Evolutionary conservation across 1,284 basidiomycete species (phyloP).

Genomic region (Grifola frondosa): DNA sequence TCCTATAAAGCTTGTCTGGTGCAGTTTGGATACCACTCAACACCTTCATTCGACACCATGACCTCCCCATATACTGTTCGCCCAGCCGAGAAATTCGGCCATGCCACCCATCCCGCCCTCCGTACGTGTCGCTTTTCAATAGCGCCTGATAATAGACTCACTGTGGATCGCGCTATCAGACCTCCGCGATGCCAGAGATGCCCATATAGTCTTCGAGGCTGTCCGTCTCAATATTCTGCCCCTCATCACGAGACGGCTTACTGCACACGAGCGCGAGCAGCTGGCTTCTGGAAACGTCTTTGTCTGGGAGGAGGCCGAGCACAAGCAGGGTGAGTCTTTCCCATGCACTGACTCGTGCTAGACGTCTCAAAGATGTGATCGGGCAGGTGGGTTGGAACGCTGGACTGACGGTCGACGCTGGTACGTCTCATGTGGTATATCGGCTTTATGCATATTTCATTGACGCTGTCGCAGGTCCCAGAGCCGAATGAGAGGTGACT

Average conservation of each 20-base stretch:
- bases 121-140: constrained; percentile 20
- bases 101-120: constrained; percentile 31
- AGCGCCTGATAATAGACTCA: neutral
- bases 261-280: constrained; percentile 64
- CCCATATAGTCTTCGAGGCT: constrained; percentile 65
- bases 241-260: constrained; percentile 66
- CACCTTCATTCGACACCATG: constrained; percentile 16
- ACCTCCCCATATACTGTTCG: constrained; percentile 16
- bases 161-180: constrained; percentile 40
- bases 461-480: constrained; percentile 57
- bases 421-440: constrained; percentile 34
- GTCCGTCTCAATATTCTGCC: constrained; percentile 69
- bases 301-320: constrained; percentile 81
- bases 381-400: constrained; percentile 59
- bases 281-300: constrained; percentile 72
- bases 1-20: constrained; percentile 28
- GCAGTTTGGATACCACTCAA: constrained; percentile 18
- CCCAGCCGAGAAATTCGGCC: constrained; percentile 19
- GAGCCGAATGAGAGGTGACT: constrained; percentile 78
- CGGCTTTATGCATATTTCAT: constrained; percentile 2
- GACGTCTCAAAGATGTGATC: constrained; percentile 11
- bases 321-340: constrained; percentile 43
- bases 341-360: constrained; percentile 14
- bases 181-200: constrained; percentile 62
- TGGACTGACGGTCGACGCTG: constrained; percentile 80